Evolutionary conservation across 192 early-diverging fungal species (phyloP).

Genomic region (Coemansia sp.): DNA sequence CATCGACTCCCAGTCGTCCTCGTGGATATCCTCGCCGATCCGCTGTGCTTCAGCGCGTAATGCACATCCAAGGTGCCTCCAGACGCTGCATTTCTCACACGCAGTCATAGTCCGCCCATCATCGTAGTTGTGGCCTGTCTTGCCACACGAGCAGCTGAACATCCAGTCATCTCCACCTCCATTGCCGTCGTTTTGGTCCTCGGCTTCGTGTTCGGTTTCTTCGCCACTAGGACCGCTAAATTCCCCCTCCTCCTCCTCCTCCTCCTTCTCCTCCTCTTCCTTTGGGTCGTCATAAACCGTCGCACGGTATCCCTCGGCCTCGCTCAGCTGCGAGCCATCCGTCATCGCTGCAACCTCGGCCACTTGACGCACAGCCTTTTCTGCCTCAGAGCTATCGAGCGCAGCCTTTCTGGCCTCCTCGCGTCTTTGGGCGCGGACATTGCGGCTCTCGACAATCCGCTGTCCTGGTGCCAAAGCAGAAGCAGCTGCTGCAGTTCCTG

Average conservation of each 20-base stretch:
- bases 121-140: slow-evolving; percentile 32
- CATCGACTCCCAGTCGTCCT: slow-evolving; percentile 39
- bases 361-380: slow-evolving; percentile 3
- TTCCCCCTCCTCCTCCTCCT: background rate
- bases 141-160: slow-evolving; percentile 39
- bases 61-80: slow-evolving; percentile 39
- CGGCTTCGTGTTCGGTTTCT: background rate
- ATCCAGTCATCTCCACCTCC: slow-evolving; percentile 23
- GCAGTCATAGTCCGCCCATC: slow-evolving; percentile 46
- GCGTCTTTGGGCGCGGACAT: slow-evolving; percentile 17
- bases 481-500: too few relatives aligned
- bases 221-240: background rate
- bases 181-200: background rate
- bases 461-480: background rate
- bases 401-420: slow-evolving; percentile 15
- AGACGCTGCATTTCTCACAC: slow-evolving; percentile 30
- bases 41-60: slow-evolving; percentile 28
- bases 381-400: slow-evolving; percentile 2
- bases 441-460: slow-evolving; percentile 3
- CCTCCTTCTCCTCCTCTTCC: background rate
- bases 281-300: background rate
- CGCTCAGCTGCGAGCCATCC: background rate
- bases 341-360: background rate
- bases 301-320: background rate
- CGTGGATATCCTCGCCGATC: slow-evolving; percentile 22